phyloP scores from a whole-genome alignment of 1,139 yeast species.

The Candida anutae region DNA sequence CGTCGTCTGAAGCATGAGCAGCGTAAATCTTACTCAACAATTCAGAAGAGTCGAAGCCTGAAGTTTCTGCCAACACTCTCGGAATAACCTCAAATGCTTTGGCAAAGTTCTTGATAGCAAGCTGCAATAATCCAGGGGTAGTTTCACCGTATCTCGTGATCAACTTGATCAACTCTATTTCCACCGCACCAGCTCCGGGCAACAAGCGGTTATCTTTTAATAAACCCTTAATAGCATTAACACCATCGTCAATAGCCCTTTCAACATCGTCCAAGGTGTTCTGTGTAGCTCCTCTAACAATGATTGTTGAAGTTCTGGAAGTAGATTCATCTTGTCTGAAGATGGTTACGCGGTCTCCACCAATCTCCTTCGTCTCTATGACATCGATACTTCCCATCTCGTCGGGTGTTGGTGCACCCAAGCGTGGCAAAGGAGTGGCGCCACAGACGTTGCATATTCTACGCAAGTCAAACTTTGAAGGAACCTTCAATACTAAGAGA shows the following conservation, averaged over 20 bases:
- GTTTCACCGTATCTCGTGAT: conserved; percentile 82
- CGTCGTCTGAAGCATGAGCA: conserved; percentile 62
- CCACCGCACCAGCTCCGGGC: conserved; percentile 98
- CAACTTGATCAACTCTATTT: conserved; percentile 76
- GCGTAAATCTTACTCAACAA: conserved; percentile 82
- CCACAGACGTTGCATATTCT: conserved; percentile 95
- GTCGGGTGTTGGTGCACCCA: conserved; percentile 94
- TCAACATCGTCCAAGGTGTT: conserved; percentile 89
- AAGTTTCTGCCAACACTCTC: conserved; percentile 85
- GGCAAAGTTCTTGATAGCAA: conserved; percentile 91
- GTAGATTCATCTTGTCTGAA: conserved; percentile 79
- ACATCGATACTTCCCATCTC: conserved; percentile 85
- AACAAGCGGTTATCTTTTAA: conserved; percentile 71
- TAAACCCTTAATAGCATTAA: conserved; percentile 82
- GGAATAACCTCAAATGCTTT: conserved; percentile 93
- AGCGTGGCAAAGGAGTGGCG: conserved; percentile 90
- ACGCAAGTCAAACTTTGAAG: conserved; percentile 89
- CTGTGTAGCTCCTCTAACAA: conserved; percentile 96
- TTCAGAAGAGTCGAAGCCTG: conserved; percentile 88
- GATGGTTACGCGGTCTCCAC: conserved; percentile 94
- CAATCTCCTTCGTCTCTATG: conserved; percentile 89
- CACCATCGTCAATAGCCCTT: conserved; percentile 97
- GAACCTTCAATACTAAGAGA: conserved; percentile 79
- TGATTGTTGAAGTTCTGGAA: conserved; percentile 76
- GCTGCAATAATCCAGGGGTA: conserved; percentile 88